Percentiles rank a stretch among this genome's conserved stretches.
Conservation (phyloP, 192 early-diverging fungal species). For the Coemansia sp. region DNA sequence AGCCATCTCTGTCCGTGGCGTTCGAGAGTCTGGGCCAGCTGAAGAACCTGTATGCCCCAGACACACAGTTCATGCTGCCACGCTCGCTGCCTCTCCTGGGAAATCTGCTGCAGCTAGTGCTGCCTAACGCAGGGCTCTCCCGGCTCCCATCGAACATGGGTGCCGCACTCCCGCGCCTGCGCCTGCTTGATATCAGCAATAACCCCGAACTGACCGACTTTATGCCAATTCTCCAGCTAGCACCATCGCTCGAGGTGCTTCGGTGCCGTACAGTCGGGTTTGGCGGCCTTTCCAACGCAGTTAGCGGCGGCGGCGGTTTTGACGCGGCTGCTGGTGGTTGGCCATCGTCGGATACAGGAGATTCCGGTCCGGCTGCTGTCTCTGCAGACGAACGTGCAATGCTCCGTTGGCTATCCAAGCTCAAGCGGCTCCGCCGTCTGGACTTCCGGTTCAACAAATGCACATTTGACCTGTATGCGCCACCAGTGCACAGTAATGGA, state of each 20-base stretch:
- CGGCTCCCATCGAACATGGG: slow-evolving; percentile 44
- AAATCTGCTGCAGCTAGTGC: slow-evolving; percentile 38
- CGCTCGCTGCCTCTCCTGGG: slow-evolving; percentile 29
- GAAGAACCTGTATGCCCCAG: slow-evolving; percentile 52
- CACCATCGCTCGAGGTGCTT: slow-evolving; percentile 39
- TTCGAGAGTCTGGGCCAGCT: slow-evolving; percentile 31
- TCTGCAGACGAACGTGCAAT: slow-evolving; percentile 10
- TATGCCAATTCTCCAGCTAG: slow-evolving; percentile 34
- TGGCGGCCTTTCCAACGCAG: slow-evolving; percentile 10
- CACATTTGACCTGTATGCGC: slow-evolving; percentile 44
- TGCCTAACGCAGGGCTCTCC: slow-evolving; percentile 37
- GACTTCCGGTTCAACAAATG: slow-evolving; percentile 50
- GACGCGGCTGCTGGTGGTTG: slow-evolving; percentile 12
- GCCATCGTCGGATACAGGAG: not conserved
- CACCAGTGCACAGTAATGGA: not conserved
- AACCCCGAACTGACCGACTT: slow-evolving; percentile 42
- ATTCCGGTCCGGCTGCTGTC: not conserved
- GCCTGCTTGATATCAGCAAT: slow-evolving; percentile 48
- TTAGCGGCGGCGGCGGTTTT: slow-evolving; percentile 3
- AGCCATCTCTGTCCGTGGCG: slow-evolving; percentile 33
- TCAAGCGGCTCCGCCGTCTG: slow-evolving; percentile 28
- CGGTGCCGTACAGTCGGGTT: slow-evolving; percentile 42
- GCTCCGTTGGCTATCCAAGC: slow-evolving; percentile 21
- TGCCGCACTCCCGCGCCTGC: slow-evolving; percentile 35
- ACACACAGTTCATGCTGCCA: slow-evolving; percentile 39